A percentile compares a stretch with the other conserved stretches of the same genome.
Conservation (phyloP, 179 eudicot genomes). For the Heliamphora pulchella region DNA sequence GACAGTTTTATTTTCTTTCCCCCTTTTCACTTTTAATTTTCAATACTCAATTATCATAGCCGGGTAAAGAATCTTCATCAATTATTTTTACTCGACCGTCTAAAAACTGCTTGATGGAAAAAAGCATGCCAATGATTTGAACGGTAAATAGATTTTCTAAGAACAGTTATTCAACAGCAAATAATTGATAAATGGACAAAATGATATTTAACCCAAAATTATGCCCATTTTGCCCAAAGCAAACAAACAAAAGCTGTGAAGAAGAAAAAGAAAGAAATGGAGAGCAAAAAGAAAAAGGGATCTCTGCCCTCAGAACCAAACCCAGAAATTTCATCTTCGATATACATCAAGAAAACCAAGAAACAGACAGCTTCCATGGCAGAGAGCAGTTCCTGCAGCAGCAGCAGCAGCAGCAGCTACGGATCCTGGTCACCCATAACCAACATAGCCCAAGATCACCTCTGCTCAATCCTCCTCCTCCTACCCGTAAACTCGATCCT, state of each 20-base stretch:
- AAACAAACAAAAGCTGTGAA: neutral
- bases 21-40: no score
- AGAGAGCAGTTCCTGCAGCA: slow-evolving; percentile 20
- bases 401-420: slow-evolving; percentile 3
- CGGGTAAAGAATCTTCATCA: no score
- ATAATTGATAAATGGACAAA: neutral
- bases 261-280: slow-evolving; percentile 7
- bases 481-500: slow-evolving; percentile 67
- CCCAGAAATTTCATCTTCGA: slow-evolving; percentile 13
- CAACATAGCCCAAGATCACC: slow-evolving; percentile 58
- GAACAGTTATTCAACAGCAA: neutral
- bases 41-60: no score
- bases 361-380: slow-evolving; percentile 29
- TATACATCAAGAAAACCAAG: neutral
- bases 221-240: neutral
- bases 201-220: neutral
- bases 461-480: slow-evolving; percentile 60
- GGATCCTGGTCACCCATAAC: slow-evolving; percentile 34
- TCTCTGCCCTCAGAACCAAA: slow-evolving; percentile 8
- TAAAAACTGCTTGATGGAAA: neutral
- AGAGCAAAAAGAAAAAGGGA: slow-evolving; percentile 7
- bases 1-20: neutral
- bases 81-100: no score
- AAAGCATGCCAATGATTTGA: neutral
- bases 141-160: neutral